Evolutionary conservation across 495 filamentous ascomycete genomes (phyloP).

Genomic region (Penicillium silybi): DNA sequence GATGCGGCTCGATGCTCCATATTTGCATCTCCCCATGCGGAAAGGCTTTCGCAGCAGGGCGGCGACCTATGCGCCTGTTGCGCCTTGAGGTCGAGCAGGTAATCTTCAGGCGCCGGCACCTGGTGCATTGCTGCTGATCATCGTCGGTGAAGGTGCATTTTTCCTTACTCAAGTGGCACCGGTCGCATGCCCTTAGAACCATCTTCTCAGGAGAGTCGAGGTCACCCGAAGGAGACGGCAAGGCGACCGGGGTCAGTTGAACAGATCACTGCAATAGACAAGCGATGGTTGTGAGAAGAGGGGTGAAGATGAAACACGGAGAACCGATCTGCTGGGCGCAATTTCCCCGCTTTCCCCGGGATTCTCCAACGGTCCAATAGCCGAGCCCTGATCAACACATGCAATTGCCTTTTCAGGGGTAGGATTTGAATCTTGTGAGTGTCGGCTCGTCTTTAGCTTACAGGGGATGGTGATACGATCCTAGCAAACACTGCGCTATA

Average conservation of each 20-base stretch:
- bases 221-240: conserved; percentile 3
- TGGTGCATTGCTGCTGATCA: conserved; percentile 17
- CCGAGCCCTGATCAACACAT: background rate
- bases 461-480: no score
- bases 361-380: conserved; percentile 1
- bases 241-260: conserved; percentile 1
- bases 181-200: conserved; percentile 24
- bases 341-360: conserved; percentile 19
- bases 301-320: conserved; percentile 1
- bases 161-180: conserved; percentile 23
- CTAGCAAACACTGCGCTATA: background rate
- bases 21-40: conserved; percentile 18
- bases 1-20: conserved; percentile 15
- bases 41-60: conserved; percentile 13
- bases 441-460: background rate
- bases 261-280: background rate
- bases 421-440: background rate
- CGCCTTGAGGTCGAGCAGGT: conserved; percentile 17
- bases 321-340: background rate
- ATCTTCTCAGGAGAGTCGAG: conserved; percentile 11
- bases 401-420: background rate
- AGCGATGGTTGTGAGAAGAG: background rate
- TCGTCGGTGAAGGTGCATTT: conserved; percentile 18
- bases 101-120: conserved; percentile 26
- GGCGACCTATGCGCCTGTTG: conserved; percentile 21